Conservation (phyloP, 2,329 filamentous ascomycete genomes). For the Cladosporium sp. region DNA sequence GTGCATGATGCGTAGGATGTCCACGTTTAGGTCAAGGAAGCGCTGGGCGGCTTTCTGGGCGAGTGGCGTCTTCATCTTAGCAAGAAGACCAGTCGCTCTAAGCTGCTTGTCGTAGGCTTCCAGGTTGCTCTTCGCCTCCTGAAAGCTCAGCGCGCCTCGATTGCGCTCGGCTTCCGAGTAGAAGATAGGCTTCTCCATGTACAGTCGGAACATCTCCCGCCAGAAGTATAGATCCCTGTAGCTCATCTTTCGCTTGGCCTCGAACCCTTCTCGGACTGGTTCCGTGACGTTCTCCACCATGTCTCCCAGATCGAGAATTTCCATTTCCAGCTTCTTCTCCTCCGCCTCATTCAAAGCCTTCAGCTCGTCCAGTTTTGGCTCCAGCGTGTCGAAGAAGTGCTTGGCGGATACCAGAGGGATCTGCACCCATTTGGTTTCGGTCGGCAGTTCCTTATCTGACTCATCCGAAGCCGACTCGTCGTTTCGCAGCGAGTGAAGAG, state of each 20-base stretch:
- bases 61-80: conserved; percentile 58
- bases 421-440: conserved; percentile 48
- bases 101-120: conserved; percentile 67
- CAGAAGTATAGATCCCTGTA: conserved; percentile 61
- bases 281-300: conserved; percentile 60
- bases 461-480: conserved; percentile 3
- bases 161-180: conserved; percentile 71
- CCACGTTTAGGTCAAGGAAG: conserved; percentile 67
- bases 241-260: conserved; percentile 27
- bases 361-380: conserved; percentile 63
- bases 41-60: conserved; percentile 59
- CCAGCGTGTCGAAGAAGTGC: conserved; percentile 72
- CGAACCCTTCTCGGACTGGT: conserved; percentile 50
- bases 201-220: conserved; percentile 76
- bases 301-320: conserved; percentile 59
- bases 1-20: conserved; percentile 70
- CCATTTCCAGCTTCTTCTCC: conserved; percentile 53
- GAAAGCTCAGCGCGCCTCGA: conserved; percentile 60
- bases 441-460: conserved; percentile 5
- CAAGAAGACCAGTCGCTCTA: conserved; percentile 51
- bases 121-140: conserved; percentile 60
- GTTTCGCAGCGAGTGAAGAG: background rate
- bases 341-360: conserved; percentile 63
- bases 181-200: conserved; percentile 73
- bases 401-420: conserved; percentile 70